These are phyloP conservation scores for Starmerella floris DNA, from an alignment of 805 yeast genomes.

Conservation along the genomic window DNA sequence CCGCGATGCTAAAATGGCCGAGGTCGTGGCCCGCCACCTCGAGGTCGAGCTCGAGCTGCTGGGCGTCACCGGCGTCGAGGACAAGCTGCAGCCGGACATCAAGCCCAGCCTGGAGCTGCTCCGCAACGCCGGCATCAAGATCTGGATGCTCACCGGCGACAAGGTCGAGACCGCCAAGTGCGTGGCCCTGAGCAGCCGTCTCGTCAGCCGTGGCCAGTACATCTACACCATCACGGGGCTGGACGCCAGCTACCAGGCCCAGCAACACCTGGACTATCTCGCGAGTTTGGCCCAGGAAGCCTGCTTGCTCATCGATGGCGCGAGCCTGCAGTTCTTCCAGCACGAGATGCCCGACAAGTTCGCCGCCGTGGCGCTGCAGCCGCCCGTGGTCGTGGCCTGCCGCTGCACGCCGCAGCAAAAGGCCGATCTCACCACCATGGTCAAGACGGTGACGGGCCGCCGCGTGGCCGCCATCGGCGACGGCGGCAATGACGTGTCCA, in stretches of 20 bases:
- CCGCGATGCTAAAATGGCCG: slow-evolving; percentile 64
- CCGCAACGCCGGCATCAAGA: slow-evolving; percentile 91
- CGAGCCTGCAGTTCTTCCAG: slow-evolving; percentile 61
- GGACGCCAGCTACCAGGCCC: slow-evolving; percentile 47
- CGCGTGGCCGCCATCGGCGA: slow-evolving; percentile 97
- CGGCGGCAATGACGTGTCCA: slow-evolving; percentile 97
- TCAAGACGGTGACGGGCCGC: slow-evolving; percentile 66
- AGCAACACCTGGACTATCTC: slow-evolving; percentile 61
- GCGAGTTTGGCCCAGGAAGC: slow-evolving; percentile 43
- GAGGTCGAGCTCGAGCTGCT: slow-evolving; percentile 74
- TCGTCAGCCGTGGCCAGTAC: slow-evolving; percentile 85
- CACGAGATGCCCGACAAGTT: slow-evolving; percentile 45
- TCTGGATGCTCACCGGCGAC: slow-evolving; percentile 99
- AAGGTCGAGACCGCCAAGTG: slow-evolving; percentile 97
- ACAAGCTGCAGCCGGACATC: slow-evolving; percentile 80
- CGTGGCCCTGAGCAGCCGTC: slow-evolving; percentile 89
- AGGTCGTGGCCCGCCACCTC: slow-evolving; percentile 50
- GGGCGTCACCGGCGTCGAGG: slow-evolving; percentile 96
- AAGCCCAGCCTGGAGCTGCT: slow-evolving; percentile 82
- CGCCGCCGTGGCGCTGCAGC: slow-evolving; percentile 55
- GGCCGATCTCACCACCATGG: slow-evolving; percentile 80
- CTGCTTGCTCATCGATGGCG: slow-evolving; percentile 86
- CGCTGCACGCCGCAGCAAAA: slow-evolving; percentile 98
- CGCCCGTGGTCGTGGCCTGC: slow-evolving; percentile 96
- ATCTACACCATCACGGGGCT: slow-evolving; percentile 73